Base-by-base conservation (phyloP, 2,329 filamentous ascomycete genomes). In the Botryosphaeria dothidea region DNA sequence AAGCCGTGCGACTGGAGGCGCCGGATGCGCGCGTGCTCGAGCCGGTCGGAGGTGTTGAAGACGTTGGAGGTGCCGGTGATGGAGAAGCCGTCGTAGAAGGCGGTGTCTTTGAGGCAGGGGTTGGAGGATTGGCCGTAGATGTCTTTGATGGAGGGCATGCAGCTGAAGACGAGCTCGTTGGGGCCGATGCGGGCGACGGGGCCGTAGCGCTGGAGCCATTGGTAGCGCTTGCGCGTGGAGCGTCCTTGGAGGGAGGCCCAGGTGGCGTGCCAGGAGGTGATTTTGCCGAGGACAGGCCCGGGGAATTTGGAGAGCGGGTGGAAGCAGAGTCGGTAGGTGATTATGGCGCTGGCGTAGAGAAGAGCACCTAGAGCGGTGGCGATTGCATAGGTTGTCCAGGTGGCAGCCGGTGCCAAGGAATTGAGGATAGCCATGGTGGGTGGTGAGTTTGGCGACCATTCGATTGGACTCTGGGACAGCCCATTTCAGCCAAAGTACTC, bases 161-260 rank as follows among this genome's bases (percentile, higher is more conserved):
- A 78, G 48, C 75, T 70, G 67, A 81, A 77, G 62, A 81, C 79
- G 41, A 81, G 64, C 68, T 81, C 79, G 65, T 76, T 62, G 8
- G 79, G 79, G 3, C 75, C 79, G 64, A 80, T 79, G 56, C 79
- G 73, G 23, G 81, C 71, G 43, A 80, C 75, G 5, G 79, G 78
- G 15, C 77, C 78, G 45, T 48, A 48, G 8, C n/a, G 19, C n/a
- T 48, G 19, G 19, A 48, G 45, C 8, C 45, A 48, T 9, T 11
- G 19, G 21, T 48, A 25, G 8, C 45, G 19, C 9, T 23, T 23
- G 3, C 19, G 19, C 8, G 45, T 48, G 2, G 45, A 48, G 13
- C n/a, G 9, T 3, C 45, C 45, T 23, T 8, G 45, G 9, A 48
- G 45, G 17, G 45, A 64, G 13, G 61, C 25, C 19, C 6, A 31